A percentile compares a stretch with the other conserved stretches of the same genome.
Conservation (phyloP, 1,139 yeast genomes). For the Saccharomyces hybrid region DNA sequence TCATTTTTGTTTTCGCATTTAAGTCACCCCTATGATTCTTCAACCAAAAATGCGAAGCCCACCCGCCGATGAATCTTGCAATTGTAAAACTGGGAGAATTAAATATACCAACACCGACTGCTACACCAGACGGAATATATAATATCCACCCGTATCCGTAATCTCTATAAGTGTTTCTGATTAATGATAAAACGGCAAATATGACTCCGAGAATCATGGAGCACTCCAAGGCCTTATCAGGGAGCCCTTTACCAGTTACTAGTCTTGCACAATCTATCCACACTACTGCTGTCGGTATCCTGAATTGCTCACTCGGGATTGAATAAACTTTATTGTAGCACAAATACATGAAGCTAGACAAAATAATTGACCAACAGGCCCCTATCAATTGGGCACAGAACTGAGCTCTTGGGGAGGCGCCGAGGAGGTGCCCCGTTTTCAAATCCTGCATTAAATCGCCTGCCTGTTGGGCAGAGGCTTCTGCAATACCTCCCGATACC, state of each 20-base stretch:
- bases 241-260: constrained; percentile 86
- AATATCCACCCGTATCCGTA: constrained; percentile 38
- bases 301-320: constrained; percentile 71
- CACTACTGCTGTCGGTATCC: constrained; percentile 90
- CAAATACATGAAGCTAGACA: constrained; percentile 75
- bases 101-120: constrained; percentile 94
- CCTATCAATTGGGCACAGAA: constrained; percentile 86
- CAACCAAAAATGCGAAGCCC: constrained; percentile 59
- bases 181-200: constrained; percentile 61
- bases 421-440: constrained; percentile 85
- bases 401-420: constrained; percentile 90
- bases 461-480: constrained; percentile 98
- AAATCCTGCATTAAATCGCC: constrained; percentile 97
- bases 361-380: constrained; percentile 68
- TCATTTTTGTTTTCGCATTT: constrained; percentile 54
- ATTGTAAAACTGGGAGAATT: constrained; percentile 89
- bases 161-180: constrained; percentile 47
- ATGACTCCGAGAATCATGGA: constrained; percentile 58
- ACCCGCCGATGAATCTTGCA: constrained; percentile 87
- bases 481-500: constrained; percentile 94
- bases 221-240: constrained; percentile 63
- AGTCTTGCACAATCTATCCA: constrained; percentile 96
- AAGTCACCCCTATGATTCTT: constrained; percentile 32
- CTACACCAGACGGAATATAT: constrained; percentile 75
- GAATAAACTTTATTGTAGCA: constrained; percentile 74